A percentile compares a stretch with the other conserved stretches of the same genome.
phyloP scores from a whole-genome alignment of 371 early-diverging fungal species.

The Polyrhizophydium stewartii region DNA sequence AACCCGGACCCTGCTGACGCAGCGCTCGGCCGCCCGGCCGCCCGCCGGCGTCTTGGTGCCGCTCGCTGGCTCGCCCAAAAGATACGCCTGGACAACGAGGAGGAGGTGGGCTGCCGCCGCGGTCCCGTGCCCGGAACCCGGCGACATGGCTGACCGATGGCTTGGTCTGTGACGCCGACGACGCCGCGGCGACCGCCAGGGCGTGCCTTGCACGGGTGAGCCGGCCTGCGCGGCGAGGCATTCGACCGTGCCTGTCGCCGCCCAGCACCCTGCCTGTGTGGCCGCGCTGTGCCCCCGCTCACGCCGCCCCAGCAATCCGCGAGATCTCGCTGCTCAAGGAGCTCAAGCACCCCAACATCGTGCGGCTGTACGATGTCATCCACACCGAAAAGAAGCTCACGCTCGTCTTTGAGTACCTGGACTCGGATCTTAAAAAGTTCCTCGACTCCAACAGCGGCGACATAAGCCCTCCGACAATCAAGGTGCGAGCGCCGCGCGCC shows the following conservation, averaged over 20 bases:
- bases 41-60: too few relatives aligned
- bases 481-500: conserved; percentile 15
- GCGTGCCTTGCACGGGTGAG: conserved; percentile 42
- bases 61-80: not conserved
- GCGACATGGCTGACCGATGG: not conserved
- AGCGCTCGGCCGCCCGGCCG: not conserved
- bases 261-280: not conserved
- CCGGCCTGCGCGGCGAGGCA: too few relatives aligned
- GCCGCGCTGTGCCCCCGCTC: not conserved
- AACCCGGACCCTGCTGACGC: not conserved
- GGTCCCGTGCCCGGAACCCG: too few relatives aligned
- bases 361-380: conserved; percentile 94
- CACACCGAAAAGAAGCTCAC: conserved; percentile 97
- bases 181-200: conserved; percentile 6
- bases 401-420: conserved; percentile 98
- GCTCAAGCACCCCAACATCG: conserved; percentile 90
- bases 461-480: conserved; percentile 30
- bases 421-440: conserved; percentile 96
- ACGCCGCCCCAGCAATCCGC: conserved; percentile 43
- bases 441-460: conserved; percentile 62
- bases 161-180: not conserved
- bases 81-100: conserved; percentile 47
- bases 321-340: conserved; percentile 98
- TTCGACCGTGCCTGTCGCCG: too few relatives aligned
- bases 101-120: conserved; percentile 19